Evolutionary conservation across 805 yeast genomes (phyloP).

Genomic region (Saccharomycopsis sp.): DNA sequence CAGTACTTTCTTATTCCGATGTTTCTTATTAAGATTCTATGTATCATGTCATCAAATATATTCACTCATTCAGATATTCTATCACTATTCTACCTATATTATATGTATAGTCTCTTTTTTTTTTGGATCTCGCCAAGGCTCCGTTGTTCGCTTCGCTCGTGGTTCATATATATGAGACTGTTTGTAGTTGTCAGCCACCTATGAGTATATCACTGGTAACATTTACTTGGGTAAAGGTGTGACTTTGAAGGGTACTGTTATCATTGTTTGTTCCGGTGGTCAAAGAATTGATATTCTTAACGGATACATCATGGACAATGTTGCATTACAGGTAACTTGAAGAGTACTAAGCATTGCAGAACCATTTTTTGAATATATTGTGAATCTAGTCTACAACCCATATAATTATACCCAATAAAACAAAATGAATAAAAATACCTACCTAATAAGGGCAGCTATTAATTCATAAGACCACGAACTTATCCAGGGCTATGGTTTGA

Average conservation of each 20-base stretch:
- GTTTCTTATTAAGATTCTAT: too few relatives aligned
- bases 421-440: neutral
- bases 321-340: conserved; percentile 93
- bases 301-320: conserved; percentile 91
- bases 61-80: neutral
- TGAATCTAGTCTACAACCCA: neutral
- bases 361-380: neutral
- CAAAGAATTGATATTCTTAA: conserved; percentile 96
- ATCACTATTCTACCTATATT: too few relatives aligned
- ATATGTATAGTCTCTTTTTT: too few relatives aligned
- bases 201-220: conserved; percentile 94
- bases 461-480: too few relatives aligned
- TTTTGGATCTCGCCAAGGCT: too few relatives aligned
- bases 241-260: conserved; percentile 92
- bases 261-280: conserved; percentile 95
- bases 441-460: too few relatives aligned
- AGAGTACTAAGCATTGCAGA: conserved; percentile 53
- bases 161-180: too few relatives aligned
- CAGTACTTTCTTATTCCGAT: neutral
- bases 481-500: too few relatives aligned
- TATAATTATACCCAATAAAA: neutral
- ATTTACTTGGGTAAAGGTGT: conserved; percentile 86
- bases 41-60: neutral
- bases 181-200: too few relatives aligned
- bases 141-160: too few relatives aligned